phyloP scores from a whole-genome alignment of 2,329 filamentous ascomycete species.

The Aspergillus versicolor region DNA sequence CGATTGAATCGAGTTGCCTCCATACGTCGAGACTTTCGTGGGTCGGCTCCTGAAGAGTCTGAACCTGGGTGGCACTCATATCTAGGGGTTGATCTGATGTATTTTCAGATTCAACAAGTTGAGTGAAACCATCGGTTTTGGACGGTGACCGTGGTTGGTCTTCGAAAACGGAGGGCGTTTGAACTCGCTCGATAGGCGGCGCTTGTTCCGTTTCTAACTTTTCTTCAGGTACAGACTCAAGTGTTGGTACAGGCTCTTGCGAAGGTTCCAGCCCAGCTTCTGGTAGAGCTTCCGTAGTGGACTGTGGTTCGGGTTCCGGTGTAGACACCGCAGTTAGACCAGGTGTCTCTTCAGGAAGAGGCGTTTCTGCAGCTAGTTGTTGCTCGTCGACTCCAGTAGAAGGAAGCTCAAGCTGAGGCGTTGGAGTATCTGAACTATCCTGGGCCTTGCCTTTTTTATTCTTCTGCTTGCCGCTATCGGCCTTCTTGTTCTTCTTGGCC shows the following conservation, averaged over 20 bases:
- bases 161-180: conserved; percentile 15
- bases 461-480: conserved; percentile 27
- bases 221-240: conserved; percentile 14
- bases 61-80: conserved; percentile 20
- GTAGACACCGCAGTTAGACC: conserved; percentile 1
- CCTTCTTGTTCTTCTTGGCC: conserved; percentile 33
- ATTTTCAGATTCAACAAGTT: conserved; percentile 13
- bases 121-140: conserved; percentile 14
- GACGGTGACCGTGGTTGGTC: conserved; percentile 9
- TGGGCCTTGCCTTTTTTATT: conserved; percentile 36
- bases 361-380: conserved; percentile 12
- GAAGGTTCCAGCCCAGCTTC: conserved; percentile 3
- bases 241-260: conserved; percentile 5
- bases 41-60: conserved; percentile 15
- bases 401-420: conserved; percentile 24
- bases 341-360: conserved; percentile 8
- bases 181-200: conserved; percentile 18
- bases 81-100: conserved; percentile 17
- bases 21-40: conserved; percentile 13
- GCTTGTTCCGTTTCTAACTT: conserved; percentile 18
- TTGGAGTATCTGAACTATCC: conserved; percentile 27
- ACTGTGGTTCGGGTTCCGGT: conserved; percentile 6
- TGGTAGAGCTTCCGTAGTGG: conserved; percentile 1
- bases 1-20: conserved; percentile 10
- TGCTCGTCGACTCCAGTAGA: conserved; percentile 22